Evolutionary conservation across 2,329 filamentous ascomycete species (phyloP).

Genomic region (Orbilia quercus): DNA sequence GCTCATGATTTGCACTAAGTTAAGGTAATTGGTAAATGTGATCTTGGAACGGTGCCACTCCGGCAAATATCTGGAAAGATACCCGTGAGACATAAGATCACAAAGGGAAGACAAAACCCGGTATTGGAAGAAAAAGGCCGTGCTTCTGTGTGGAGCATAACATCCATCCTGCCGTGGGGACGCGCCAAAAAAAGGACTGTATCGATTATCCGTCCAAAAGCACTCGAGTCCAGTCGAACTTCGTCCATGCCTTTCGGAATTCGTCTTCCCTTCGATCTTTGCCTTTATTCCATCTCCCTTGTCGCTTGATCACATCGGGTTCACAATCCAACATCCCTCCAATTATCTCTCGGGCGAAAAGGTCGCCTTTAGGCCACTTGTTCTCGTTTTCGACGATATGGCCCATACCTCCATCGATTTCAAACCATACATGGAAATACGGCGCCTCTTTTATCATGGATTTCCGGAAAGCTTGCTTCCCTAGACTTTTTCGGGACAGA

Average conservation of each 20-base stretch:
- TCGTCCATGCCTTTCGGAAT: constrained; percentile 86
- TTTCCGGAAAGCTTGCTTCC: constrained; percentile 82
- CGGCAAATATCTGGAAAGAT: constrained; percentile 47
- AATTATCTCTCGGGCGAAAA: constrained; percentile 91
- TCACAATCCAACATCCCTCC: constrained; percentile 90
- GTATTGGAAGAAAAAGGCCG: constrained; percentile 9
- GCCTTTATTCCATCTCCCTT: constrained; percentile 80
- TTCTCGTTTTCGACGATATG: constrained; percentile 89
- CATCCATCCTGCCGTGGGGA: background rate
- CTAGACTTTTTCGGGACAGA: constrained; percentile 71
- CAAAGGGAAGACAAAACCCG: background rate
- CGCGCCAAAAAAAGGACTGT: constrained; percentile 13
- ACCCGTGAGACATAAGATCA: background rate
- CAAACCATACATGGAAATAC: constrained; percentile 98
- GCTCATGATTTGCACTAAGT: constrained; percentile 19
- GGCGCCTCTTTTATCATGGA: constrained; percentile 94
- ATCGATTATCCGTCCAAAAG: constrained; percentile 66
- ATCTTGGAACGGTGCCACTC: constrained; percentile 26
- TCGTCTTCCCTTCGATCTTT: constrained; percentile 75
- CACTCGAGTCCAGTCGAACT: constrained; percentile 87
- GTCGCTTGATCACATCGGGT: constrained; percentile 85
- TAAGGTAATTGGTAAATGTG: constrained; percentile 9
- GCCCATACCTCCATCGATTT: constrained; percentile 87
- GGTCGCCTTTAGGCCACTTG: constrained; percentile 87
- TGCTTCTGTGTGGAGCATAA: constrained; percentile 10